Evolutionary conservation across 495 filamentous ascomycete species (phyloP), one percentile per base, ranked within the genome.

Genomic region (Aspergillus avenaceus): DNA sequence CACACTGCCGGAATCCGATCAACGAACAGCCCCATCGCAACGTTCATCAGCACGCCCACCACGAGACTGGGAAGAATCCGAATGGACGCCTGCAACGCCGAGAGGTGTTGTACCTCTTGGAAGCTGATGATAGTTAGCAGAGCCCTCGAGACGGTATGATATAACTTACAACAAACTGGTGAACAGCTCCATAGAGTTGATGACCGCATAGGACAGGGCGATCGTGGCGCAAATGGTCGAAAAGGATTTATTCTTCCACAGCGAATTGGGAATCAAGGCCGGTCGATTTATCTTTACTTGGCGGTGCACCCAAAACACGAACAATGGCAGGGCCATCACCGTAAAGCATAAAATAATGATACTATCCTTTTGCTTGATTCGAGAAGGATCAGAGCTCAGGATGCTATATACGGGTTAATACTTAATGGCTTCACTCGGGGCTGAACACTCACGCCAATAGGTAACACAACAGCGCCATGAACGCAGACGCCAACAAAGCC

Each of bases 21-120:
- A 1, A 81, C 70, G 5, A 84, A 45, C 0, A 80, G 50, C 2
- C 79, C 84, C 5, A 76, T 79, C 13, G 67, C 53, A 13, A 84
- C 31, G 58, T 84, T 84, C 12, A 74, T 52, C 0, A 80, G 19
- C 0, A 72, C 51, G 4, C 81, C 82, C 1, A 75, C 61, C 8
- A 83, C 46, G 0, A 79, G 60, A 18, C 65, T 71, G 0, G 84
- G 82, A 1, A 86, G 52, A 51, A 85, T 78, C 11, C 79, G 74
- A 22, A 85, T 22, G 6, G 77, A 69, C 0, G 77, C 63, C 41
- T 78, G 56, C 13, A 82, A 55, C 0, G 76, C 65, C 13, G 67
- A 65, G 0, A 76, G 61, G 1, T 53, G 8, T 57, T 78, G 75
- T 2, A 79, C 66, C 47, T 76, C 54, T 59, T 79, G 76, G 58